A percentile compares a stretch with the other conserved stretches of the same genome.
phyloP scores from a whole-genome alignment of 805 yeast species.

The Saccharomycopsis babjevae region DNA sequence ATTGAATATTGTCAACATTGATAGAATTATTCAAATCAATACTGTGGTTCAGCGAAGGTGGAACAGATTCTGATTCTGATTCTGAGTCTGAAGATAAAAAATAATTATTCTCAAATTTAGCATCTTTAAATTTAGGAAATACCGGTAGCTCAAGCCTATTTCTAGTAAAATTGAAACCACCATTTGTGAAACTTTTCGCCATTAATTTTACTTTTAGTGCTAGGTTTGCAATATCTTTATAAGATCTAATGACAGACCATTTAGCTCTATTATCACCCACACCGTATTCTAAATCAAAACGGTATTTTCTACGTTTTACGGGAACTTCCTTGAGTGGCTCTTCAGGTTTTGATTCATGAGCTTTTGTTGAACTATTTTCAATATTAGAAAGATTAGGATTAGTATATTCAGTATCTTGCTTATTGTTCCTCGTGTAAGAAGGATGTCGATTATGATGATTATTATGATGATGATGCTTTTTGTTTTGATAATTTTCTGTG shows the following conservation, averaged over 20 bases:
- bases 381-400: neutral
- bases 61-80: neutral
- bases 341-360: slow-evolving; percentile 12
- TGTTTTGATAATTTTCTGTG: slow-evolving; percentile 23
- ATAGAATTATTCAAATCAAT: neutral
- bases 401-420: neutral
- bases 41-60: neutral
- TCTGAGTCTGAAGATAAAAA: slow-evolving; percentile 4
- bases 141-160: slow-evolving; percentile 8
- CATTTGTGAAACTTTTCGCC: neutral
- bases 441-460: neutral
- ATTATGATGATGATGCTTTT: neutral
- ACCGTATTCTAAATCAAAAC: slow-evolving; percentile 82
- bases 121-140: slow-evolving; percentile 15
- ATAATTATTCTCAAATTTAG: neutral
- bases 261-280: slow-evolving; percentile 65
- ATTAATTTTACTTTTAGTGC: slow-evolving; percentile 6
- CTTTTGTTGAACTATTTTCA: slow-evolving; percentile 15
- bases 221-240: slow-evolving; percentile 52
- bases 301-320: slow-evolving; percentile 31
- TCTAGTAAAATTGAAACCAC: slow-evolving; percentile 11
- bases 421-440: neutral
- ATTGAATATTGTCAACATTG: neutral
- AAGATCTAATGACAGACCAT: slow-evolving; percentile 71
- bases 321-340: neutral